These are phyloP conservation scores for Phaseolus coccineus DNA, from an alignment of 331 rosid species.

Conservation along the genomic window DNA sequence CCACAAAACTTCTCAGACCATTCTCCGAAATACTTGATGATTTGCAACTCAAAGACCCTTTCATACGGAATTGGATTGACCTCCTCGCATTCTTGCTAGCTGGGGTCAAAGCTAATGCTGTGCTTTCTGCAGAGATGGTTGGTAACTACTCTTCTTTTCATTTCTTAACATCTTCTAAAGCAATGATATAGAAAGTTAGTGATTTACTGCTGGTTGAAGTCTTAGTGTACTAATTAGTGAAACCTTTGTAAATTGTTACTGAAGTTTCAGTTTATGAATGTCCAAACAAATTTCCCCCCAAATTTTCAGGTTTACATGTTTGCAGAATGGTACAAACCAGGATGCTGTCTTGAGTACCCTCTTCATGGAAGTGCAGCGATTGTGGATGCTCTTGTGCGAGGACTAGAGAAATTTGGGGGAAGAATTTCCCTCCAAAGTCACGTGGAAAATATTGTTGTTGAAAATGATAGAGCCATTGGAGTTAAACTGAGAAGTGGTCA, in stretches of 20 bases:
- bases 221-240: not conserved
- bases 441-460: conserved; percentile 74
- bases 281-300: conserved; percentile 12
- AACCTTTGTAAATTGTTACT: conserved; percentile 25
- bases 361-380: conserved; percentile 77
- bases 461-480: conserved; percentile 82
- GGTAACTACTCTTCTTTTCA: conserved; percentile 55
- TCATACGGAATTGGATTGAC: conserved; percentile 86
- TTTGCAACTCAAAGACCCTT: conserved; percentile 77
- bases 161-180: conserved; percentile 3
- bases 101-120: conserved; percentile 81
- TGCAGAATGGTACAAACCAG: conserved; percentile 97
- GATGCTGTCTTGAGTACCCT: conserved; percentile 91
- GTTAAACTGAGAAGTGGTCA: conserved; percentile 82
- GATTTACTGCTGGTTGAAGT: conserved; percentile 5
- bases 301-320: conserved; percentile 88
- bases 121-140: conserved; percentile 97
- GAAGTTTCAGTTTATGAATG: conserved; percentile 17
- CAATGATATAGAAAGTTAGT: not conserved
- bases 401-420: conserved; percentile 84
- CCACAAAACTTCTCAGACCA: conserved; percentile 84
- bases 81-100: conserved; percentile 93
- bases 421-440: conserved; percentile 81
- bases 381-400: conserved; percentile 86
- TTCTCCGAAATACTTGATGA: conserved; percentile 84